phyloP scores from a whole-genome alignment of 768 basidiomycete species.

The Auricularia auricula-judae region DNA sequence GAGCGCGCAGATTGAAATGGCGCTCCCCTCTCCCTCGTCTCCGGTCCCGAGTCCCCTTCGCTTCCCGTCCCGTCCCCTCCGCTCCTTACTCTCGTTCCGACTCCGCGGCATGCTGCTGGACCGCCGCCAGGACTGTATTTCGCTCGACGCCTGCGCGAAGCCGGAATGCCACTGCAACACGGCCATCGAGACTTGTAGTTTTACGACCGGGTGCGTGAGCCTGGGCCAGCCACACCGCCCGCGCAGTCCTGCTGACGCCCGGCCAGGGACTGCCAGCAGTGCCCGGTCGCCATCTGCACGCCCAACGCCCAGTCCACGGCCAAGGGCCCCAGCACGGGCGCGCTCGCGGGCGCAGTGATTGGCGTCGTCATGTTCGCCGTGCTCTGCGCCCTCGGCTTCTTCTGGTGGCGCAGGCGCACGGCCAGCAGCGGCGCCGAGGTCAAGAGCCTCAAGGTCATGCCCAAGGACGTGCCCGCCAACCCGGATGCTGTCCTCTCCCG shows the following conservation, averaged over 20 bases:
- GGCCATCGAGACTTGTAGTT: not conserved
- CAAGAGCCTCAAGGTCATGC: conserved; percentile 20
- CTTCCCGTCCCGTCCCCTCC: not conserved
- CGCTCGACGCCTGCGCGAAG: not conserved
- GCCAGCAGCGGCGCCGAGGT: conserved; percentile 20
- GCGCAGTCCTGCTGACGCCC: not conserved
- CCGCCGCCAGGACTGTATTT: not conserved
- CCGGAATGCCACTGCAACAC: not conserved
- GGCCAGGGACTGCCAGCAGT: not conserved
- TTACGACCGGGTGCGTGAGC: not conserved
- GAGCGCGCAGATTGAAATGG: not conserved
- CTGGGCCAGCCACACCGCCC: not conserved
- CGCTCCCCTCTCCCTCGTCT: not conserved
- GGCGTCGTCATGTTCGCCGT: conserved; percentile 51
- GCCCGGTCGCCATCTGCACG: not conserved
- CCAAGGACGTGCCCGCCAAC: conserved; percentile 52
- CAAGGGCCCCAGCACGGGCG: conserved; percentile 49
- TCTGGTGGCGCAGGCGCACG: conserved; percentile 52
- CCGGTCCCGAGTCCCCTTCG: not conserved
- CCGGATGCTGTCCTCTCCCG: conserved; percentile 71
- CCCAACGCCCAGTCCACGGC: not conserved
- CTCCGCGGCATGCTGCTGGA: not conserved
- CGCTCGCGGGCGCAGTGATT: conserved; percentile 63
- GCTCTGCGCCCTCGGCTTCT: conserved; percentile 37
- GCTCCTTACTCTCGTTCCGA: not conserved